phyloP scores from a whole-genome alignment of 148 eudicot species.

The Mesembryanthemum crystallinum region DNA sequence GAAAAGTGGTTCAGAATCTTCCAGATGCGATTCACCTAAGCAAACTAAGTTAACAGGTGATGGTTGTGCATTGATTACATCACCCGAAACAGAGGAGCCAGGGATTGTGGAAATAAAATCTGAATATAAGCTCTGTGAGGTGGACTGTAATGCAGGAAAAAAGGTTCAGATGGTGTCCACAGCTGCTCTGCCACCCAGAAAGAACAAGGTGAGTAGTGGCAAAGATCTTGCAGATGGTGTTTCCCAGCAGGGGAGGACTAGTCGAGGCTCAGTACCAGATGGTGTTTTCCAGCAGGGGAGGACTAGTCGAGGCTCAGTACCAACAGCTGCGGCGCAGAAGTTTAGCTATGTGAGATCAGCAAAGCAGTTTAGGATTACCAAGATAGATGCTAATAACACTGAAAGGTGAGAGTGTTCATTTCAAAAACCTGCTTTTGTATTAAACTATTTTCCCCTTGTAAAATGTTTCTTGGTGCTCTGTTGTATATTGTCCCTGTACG shows the following conservation, averaged over 20 bases:
- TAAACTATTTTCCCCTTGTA: background rate
- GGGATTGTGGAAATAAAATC: constrained; percentile 51
- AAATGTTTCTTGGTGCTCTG: background rate
- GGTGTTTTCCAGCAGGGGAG: constrained; percentile 62
- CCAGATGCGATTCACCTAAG: constrained; percentile 50
- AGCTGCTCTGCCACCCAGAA: constrained; percentile 44
- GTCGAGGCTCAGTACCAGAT: constrained; percentile 53
- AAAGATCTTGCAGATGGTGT: constrained; percentile 50
- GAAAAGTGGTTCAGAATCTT: constrained; percentile 39
- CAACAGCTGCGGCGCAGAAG: constrained; percentile 43
- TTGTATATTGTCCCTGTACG: background rate
- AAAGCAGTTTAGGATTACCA: constrained; percentile 58
- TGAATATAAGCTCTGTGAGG: constrained; percentile 43
- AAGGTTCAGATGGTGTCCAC: constrained; percentile 50
- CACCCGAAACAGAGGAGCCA: constrained; percentile 72
- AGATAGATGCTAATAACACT: constrained; percentile 47
- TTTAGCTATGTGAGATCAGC: constrained; percentile 49
- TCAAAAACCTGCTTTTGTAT: background rate
- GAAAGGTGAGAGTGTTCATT: constrained; percentile 40
- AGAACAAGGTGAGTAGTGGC: constrained; percentile 45
- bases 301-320: constrained; percentile 51
- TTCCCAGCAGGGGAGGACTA: constrained; percentile 64
- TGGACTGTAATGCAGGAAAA: constrained; percentile 44
- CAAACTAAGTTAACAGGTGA: constrained; percentile 49
- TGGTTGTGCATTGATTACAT: constrained; percentile 34